Conservation (phyloP, 768 basidiomycete genomes). For the Leccinum longicurvipes region DNA sequence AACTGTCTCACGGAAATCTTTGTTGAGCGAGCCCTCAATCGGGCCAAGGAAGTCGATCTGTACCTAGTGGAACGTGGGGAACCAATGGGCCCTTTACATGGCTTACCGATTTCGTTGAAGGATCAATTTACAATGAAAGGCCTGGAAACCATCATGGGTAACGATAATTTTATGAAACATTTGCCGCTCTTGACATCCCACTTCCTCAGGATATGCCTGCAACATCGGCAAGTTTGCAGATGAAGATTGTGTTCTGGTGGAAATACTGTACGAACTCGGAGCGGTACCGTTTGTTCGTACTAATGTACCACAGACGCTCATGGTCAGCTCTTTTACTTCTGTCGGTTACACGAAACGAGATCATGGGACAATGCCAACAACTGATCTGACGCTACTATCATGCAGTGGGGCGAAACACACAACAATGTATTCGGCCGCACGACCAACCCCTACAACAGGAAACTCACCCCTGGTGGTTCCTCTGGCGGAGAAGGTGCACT, state of each 20-base stretch:
- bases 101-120: conserved; percentile 40
- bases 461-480: conserved; percentile 74
- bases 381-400: neutral
- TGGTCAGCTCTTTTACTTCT: conserved; percentile 40
- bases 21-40: conserved; percentile 23
- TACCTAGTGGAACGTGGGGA: conserved; percentile 18
- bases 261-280: conserved; percentile 61
- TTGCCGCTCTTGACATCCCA: conserved; percentile 9
- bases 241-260: conserved; percentile 61
- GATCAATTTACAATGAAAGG: conserved; percentile 62
- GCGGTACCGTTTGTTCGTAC: conserved; percentile 74
- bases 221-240: conserved; percentile 54
- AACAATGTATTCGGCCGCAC: conserved; percentile 83
- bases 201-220: conserved; percentile 45
- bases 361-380: neutral
- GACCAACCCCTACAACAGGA: conserved; percentile 69
- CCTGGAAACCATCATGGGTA: conserved; percentile 57
- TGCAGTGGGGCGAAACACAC: conserved; percentile 73
- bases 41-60: conserved; percentile 25
- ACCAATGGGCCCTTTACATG: conserved; percentile 45
- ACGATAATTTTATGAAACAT: neutral
- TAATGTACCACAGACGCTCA: conserved; percentile 73
- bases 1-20: conserved; percentile 30
- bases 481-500: conserved; percentile 87
- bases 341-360: neutral